Percentiles rank a stretch among this genome's conserved stretches.
Conservation (phyloP, 768 basidiomycete genomes). For the Lactarius akahatsu region DNA sequence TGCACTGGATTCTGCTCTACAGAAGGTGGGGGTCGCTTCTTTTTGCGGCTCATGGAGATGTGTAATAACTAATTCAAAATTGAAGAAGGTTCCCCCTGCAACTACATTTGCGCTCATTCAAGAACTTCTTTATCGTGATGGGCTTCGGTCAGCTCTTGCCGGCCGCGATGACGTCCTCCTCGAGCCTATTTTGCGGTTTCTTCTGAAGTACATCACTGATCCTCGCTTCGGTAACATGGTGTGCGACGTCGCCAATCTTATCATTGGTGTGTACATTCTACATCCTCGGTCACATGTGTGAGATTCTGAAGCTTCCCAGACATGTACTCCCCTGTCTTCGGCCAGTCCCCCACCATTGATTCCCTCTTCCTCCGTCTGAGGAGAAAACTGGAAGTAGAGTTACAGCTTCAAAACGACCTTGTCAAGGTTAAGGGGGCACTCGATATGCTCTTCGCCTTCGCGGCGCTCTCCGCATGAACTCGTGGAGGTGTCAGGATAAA, state of each 20-base stretch:
- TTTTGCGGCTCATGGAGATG: background rate
- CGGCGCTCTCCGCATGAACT: conserved; percentile 37
- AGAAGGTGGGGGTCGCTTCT: conserved; percentile 55
- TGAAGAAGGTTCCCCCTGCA: conserved; percentile 76
- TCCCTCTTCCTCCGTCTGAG: conserved; percentile 76
- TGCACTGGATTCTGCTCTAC: conserved; percentile 87
- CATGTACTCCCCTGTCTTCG: conserved; percentile 88
- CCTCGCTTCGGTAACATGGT: conserved; percentile 92
- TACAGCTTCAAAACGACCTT: conserved; percentile 86
- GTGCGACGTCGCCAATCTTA: conserved; percentile 72
- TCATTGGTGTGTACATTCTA: conserved; percentile 64
- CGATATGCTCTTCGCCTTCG: conserved; percentile 82
- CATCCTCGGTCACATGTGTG: background rate
- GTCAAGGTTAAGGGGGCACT: conserved; percentile 81
- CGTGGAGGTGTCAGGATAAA: conserved; percentile 22
- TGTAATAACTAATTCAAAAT: conserved; percentile 13
- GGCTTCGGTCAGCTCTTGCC: conserved; percentile 77
- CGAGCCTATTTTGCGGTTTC: conserved; percentile 84
- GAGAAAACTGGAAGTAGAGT: conserved; percentile 81
- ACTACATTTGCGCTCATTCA: conserved; percentile 89
- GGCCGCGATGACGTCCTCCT: conserved; percentile 93
- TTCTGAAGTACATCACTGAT: conserved; percentile 83
- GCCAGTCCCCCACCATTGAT: conserved; percentile 92
- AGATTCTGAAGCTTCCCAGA: conserved; percentile 48
- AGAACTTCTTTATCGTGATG: conserved; percentile 91